These are phyloP conservation scores for Trametes sanguinea DNA, from an alignment of 768 basidiomycete species.

Conservation along the genomic window DNA sequence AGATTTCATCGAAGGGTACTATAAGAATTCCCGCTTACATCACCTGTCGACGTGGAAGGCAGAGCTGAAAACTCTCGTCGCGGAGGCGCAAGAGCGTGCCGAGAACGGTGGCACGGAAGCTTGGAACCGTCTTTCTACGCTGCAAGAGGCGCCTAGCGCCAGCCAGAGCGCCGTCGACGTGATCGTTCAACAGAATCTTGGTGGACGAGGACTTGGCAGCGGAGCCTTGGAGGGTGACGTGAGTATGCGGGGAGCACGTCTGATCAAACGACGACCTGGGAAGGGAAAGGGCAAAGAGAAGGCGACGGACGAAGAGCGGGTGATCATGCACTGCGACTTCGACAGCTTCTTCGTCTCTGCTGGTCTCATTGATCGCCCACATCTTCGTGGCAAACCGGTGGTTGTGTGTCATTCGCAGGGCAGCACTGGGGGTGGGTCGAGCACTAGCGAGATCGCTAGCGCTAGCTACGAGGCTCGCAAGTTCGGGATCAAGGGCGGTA, in stretches of 20 bases:
- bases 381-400: constrained; percentile 83
- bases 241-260: constrained; percentile 42
- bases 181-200: constrained; percentile 33
- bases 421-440: constrained; percentile 64
- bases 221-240: constrained; percentile 37
- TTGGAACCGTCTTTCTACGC: constrained; percentile 3
- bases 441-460: constrained; percentile 94
- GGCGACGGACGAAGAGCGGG: constrained; percentile 49
- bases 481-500: constrained; percentile 90
- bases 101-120: constrained; percentile 41
- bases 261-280: constrained; percentile 49
- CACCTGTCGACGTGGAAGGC: constrained; percentile 91
- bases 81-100: constrained; percentile 73
- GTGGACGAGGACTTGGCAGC: constrained; percentile 24
- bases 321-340: constrained; percentile 93
- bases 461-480: constrained; percentile 91
- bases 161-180: constrained; percentile 35
- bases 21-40: constrained; percentile 85
- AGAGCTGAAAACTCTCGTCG: constrained; percentile 78
- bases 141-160: neutral
- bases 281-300: constrained; percentile 60
- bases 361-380: constrained; percentile 77
- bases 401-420: constrained; percentile 97
- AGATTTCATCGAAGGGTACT: constrained; percentile 78
- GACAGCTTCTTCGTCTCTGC: constrained; percentile 97